phyloP scores from a whole-genome alignment of 257 asterid genomes.

The Petrea volubilis region DNA sequence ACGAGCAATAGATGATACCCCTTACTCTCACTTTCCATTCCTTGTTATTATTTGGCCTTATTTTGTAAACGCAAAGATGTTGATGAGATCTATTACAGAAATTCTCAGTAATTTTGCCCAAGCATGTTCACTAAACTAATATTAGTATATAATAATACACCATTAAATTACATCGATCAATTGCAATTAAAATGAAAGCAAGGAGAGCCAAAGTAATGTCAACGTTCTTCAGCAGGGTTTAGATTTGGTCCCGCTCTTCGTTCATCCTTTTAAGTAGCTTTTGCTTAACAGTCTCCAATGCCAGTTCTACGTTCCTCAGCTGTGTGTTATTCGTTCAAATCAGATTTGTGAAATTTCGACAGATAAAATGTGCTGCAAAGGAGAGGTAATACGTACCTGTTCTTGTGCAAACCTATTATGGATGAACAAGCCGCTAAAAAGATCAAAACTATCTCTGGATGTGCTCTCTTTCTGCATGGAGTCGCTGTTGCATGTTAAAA shows the following conservation, averaged over 20 bases:
- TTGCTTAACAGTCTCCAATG: slow-evolving; percentile 57
- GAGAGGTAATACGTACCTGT: slow-evolving; percentile 45
- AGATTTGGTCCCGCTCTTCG: slow-evolving; percentile 31
- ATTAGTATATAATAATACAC: neutral
- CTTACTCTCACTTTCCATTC: neutral
- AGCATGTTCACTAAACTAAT: neutral
- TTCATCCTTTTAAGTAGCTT: slow-evolving; percentile 42
- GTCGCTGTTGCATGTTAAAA: neutral
- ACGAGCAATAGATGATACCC: slow-evolving; percentile 41
- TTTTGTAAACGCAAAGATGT: neutral
- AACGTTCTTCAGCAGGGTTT: neutral
- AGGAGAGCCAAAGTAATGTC: neutral
- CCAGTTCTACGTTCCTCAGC: slow-evolving; percentile 63
- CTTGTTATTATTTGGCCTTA: neutral
- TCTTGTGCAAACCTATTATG: slow-evolving; percentile 75
- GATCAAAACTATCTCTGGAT: slow-evolving; percentile 71
- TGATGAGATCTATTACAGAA: neutral
- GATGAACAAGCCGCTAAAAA: slow-evolving; percentile 69
- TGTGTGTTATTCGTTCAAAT: slow-evolving; percentile 27
- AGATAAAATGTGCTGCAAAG: neutral
- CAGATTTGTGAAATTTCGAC: slow-evolving; percentile 2
- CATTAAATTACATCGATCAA: neutral
- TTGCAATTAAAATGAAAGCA: neutral
- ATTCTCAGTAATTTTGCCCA: neutral
- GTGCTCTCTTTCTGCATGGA: slow-evolving; percentile 80